phyloP scores from a whole-genome alignment of 2,329 filamentous ascomycete genomes.

The Coniella lustricola region DNA sequence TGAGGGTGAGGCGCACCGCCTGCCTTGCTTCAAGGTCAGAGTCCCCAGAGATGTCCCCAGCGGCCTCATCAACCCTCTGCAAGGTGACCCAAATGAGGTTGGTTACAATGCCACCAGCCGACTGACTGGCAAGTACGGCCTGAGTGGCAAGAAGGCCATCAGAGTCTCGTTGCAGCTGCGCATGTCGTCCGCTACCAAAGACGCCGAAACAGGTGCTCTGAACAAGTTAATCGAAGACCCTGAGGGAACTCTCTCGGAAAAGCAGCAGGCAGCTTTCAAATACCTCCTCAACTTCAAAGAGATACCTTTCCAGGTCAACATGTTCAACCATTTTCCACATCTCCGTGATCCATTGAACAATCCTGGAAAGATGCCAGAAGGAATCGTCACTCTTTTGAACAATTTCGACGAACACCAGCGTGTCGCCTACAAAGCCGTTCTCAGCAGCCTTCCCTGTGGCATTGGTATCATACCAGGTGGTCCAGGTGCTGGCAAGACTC shows the following conservation, averaged over 20 bases:
- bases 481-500: conserved; percentile 40
- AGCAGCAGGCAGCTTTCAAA: conserved; percentile 19
- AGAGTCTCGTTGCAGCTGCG: conserved; percentile 10
- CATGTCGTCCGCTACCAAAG: conserved; percentile 8
- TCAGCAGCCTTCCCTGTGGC: conserved; percentile 33
- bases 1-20: conserved; percentile 1
- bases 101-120: background rate
- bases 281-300: conserved; percentile 20
- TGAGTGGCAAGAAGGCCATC: conserved; percentile 10
- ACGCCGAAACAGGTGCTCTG: conserved; percentile 12
- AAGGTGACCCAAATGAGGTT: conserved; percentile 8
- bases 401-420: conserved; percentile 33
- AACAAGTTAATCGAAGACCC: conserved; percentile 7
- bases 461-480: conserved; percentile 39
- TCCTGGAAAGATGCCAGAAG: conserved; percentile 7
- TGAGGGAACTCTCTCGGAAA: conserved; percentile 1
- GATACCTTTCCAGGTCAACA: conserved; percentile 13
- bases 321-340: conserved; percentile 21
- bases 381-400: conserved; percentile 21
- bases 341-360: conserved; percentile 16
- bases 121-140: background rate
- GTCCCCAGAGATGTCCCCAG: conserved; percentile 7
- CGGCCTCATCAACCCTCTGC: background rate
- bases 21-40: conserved; percentile 12
- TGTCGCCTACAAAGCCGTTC: conserved; percentile 28